phyloP scores from a whole-genome alignment of 1,284 basidiomycete genomes.

The Phellinidium pouzarii region DNA sequence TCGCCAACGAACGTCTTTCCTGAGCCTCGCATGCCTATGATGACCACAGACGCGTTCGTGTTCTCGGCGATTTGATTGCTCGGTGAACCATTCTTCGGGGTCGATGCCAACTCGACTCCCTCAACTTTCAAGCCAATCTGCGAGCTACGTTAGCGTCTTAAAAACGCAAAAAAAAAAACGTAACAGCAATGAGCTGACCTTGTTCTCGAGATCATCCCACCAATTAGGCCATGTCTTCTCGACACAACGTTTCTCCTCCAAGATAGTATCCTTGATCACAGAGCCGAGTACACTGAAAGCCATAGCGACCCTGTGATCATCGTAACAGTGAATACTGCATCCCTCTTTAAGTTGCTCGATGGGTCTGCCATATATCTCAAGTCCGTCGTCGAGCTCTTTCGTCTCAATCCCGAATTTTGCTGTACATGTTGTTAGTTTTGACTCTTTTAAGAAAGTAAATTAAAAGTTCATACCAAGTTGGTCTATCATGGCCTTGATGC shows the following conservation, averaged over 20 bases:
- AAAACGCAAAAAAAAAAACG: slow-evolving; percentile 3
- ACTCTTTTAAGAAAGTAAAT: background rate
- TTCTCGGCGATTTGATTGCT: slow-evolving; percentile 33
- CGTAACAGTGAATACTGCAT: slow-evolving; percentile 88
- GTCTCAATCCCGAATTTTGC: slow-evolving; percentile 95
- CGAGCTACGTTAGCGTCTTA: slow-evolving; percentile 13
- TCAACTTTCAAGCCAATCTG: slow-evolving; percentile 88
- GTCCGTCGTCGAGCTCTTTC: slow-evolving; percentile 88
- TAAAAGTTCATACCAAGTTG: slow-evolving; percentile 63
- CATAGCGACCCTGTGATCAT: slow-evolving; percentile 99
- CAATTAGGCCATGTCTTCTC: slow-evolving; percentile 99
- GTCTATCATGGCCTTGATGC: slow-evolving; percentile 95
- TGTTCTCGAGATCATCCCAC: slow-evolving; percentile 97
- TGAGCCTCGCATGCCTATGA: slow-evolving; percentile 96
- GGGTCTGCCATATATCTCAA: slow-evolving; percentile 82
- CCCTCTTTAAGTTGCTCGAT: slow-evolving; percentile 56
- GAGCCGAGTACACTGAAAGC: slow-evolving; percentile 88
- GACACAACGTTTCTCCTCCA: slow-evolving; percentile 97
- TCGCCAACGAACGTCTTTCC: slow-evolving; percentile 91
- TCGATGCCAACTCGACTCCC: slow-evolving; percentile 68
- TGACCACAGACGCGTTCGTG: slow-evolving; percentile 63
- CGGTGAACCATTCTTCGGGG: slow-evolving; percentile 28
- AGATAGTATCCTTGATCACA: slow-evolving; percentile 66
- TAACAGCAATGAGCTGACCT: slow-evolving; percentile 41
- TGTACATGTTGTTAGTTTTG: slow-evolving; percentile 28